Base-by-base conservation (phyloP, 164 flowering plant genomes). In the Protea cynaroides region DNA sequence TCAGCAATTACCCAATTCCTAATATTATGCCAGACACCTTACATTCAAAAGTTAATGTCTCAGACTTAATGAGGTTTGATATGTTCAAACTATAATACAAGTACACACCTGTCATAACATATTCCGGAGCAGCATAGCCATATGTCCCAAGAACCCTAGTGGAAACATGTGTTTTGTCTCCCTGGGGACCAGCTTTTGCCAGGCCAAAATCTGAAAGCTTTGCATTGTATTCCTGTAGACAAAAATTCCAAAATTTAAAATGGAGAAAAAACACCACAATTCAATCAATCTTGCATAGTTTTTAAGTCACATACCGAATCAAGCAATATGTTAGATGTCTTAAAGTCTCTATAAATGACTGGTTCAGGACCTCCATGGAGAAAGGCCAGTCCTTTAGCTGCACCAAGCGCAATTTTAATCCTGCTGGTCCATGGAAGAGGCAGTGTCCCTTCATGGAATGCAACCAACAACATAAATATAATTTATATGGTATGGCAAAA, bases 81-180 rank as follows among this genome's bases (percentile, higher is more conserved):
- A 49, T 18, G 29, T 22, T 50, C 36, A 44, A 23, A 34, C 58
- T 29, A 53, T 13, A 22, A 37, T 66, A 58, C 8, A 37, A 49
- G 53, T 61, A 52, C 53, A 3, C 79, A 93, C 98, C 98, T 68
- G 98, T 93, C 97, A 87, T 90, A 61, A 93, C 95, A 81, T 93
- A 93, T 64, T 93, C 98, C 47, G 98, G 98, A 62, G 98, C 98
- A 64, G 98, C 98, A 78, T 93, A 93, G 56, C 98, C 98, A 72
- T 86, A 93, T 36, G 98, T 93, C 40, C 98, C 98, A 38, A 93
- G 85, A 36, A 93, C 98, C 74, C 98, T 71, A 2, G 97, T 93
- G 60, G 98, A 93, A 69, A 93, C 98, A 76, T 93, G 97, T 12
- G 97, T 93, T 59, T 90, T 87, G 69, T 87, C 97, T 29, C 94